phyloP scores from a whole-genome alignment of 345 rosid species.

The Sisymbrium altissimum region DNA sequence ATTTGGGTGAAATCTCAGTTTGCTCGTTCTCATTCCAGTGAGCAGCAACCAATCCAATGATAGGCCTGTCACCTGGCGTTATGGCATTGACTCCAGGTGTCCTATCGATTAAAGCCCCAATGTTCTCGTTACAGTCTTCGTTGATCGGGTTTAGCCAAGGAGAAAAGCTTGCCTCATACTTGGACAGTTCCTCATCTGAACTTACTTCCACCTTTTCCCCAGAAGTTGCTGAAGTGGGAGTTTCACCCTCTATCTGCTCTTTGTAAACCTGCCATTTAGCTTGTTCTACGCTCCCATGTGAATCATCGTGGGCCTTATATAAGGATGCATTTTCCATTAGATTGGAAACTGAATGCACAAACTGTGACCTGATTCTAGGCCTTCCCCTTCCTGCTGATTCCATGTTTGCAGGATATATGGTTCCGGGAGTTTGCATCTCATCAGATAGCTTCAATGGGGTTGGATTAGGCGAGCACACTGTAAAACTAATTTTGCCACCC shows the following conservation, averaged over 20 bases:
- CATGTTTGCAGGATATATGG: constrained; percentile 61
- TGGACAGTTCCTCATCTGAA: constrained; percentile 19
- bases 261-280: constrained; percentile 32
- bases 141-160: constrained; percentile 33
- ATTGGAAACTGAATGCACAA: constrained; percentile 51
- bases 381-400: constrained; percentile 46
- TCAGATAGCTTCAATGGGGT: constrained; percentile 81
- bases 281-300: constrained; percentile 27
- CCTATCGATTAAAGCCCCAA: constrained; percentile 1
- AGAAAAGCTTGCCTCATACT: constrained; percentile 52
- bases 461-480: constrained; percentile 56
- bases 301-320: constrained; percentile 42
- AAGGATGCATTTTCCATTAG: constrained; percentile 47
- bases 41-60: constrained; percentile 81
- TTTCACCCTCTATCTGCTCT: constrained; percentile 40
- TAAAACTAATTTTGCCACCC: constrained; percentile 31
- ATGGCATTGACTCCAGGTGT: constrained; percentile 29
- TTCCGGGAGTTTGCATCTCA: constrained; percentile 99
- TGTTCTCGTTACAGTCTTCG: constrained; percentile 25
- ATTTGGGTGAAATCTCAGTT: constrained; percentile 53
- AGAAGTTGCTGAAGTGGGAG: constrained; percentile 21
- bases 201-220: constrained; percentile 9
- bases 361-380: constrained; percentile 69
- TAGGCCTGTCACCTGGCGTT: constrained; percentile 81
- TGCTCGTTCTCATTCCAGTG: constrained; percentile 74